phyloP scores from a whole-genome alignment of 2,329 filamentous ascomycete genomes.

The Ceratocystiopsis brevicomis region DNA sequence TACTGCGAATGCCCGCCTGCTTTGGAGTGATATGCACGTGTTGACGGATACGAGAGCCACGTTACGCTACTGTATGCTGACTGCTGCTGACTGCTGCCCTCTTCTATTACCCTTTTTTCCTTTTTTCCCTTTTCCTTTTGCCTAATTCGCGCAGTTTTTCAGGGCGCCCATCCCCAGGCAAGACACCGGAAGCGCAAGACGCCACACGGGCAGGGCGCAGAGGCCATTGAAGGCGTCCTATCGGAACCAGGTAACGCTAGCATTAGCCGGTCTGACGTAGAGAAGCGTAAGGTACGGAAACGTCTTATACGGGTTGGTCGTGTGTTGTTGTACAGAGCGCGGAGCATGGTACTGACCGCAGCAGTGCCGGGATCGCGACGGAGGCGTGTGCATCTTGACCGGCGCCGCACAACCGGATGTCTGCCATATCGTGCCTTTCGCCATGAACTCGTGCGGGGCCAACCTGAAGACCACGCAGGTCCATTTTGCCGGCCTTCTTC shows the following conservation, averaged over 20 bases:
- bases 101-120: not conserved
- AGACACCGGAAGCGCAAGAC: not conserved
- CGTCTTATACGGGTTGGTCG: not conserved
- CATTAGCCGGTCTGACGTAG: not conserved
- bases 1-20: not conserved
- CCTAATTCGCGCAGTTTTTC: not conserved
- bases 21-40: not conserved
- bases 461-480: not conserved
- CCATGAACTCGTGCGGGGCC: not conserved
- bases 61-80: not conserved
- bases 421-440: not conserved
- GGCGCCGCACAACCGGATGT: not conserved
- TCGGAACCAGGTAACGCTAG: not conserved
- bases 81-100: not conserved
- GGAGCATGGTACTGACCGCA: not conserved
- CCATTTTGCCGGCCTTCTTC: not conserved
- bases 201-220: no score
- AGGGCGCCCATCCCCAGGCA: not conserved
- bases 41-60: not conserved
- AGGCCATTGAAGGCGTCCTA: not conserved
- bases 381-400: not conserved
- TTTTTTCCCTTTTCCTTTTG: no score
- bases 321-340: no score
- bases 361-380: not conserved
- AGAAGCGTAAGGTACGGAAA: not conserved